These are phyloP conservation scores for Cadophora gregata DNA, from an alignment of 2,329 filamentous ascomycete genomes.

Conservation along the genomic window DNA sequence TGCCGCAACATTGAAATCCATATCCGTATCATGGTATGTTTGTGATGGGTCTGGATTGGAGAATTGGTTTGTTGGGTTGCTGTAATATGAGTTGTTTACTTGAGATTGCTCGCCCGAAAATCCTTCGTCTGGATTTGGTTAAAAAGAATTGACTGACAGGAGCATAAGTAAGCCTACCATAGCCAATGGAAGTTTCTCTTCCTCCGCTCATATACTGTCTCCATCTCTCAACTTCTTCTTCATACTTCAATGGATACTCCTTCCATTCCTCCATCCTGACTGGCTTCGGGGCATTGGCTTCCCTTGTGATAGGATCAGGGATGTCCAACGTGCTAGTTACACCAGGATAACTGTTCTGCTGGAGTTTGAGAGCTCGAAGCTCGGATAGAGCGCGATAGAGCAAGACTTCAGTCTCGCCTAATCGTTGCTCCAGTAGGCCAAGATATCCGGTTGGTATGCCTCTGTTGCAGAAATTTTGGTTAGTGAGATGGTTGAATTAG, in stretches of 20 bases:
- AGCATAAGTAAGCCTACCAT: background rate
- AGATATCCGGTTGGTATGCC: slow-evolving; percentile 49
- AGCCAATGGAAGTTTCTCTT: background rate
- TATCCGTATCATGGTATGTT: background rate
- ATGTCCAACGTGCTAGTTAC: background rate
- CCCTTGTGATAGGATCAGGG: background rate
- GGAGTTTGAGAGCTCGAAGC: slow-evolving; percentile 10
- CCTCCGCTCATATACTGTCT: background rate
- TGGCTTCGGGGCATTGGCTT: slow-evolving; percentile 3
- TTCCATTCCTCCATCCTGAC: slow-evolving; percentile 23
- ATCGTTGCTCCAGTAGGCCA: slow-evolving; percentile 47
- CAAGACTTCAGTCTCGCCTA: slow-evolving; percentile 43
- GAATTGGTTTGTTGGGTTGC: background rate
- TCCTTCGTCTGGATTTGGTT: background rate
- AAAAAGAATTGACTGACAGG: background rate
- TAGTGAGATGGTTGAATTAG: background rate
- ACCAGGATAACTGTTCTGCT: background rate
- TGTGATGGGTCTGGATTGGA: background rate
- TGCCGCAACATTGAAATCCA: background rate
- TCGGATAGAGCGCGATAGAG: slow-evolving; percentile 37
- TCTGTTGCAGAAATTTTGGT: slow-evolving; percentile 31
- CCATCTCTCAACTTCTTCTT: slow-evolving; percentile 19
- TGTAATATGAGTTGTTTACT: background rate
- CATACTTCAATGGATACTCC: slow-evolving; percentile 7
- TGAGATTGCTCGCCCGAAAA: background rate